Evolutionary conservation across 2,329 filamentous ascomycete genomes (phyloP).

Genomic region (Colletotrichum sp.): DNA sequence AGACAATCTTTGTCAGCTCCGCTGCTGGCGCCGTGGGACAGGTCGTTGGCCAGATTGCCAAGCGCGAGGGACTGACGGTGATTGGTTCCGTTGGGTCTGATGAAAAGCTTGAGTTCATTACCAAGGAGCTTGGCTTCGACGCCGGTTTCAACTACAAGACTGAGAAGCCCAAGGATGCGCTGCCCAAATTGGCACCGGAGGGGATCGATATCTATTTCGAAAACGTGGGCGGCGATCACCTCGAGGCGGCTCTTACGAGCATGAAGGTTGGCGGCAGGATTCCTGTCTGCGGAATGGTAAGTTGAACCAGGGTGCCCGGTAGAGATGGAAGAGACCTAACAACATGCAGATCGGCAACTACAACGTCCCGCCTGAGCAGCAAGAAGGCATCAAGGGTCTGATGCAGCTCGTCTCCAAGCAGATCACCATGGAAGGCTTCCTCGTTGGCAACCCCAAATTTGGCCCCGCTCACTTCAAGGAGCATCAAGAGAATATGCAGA

Average conservation of each 20-base stretch:
- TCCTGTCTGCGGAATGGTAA: constrained; percentile 69
- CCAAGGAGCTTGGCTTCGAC: constrained; percentile 56
- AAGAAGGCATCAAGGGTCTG: constrained; percentile 71
- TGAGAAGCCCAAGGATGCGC: constrained; percentile 71
- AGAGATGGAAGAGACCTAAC: background rate
- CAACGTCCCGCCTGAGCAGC: constrained; percentile 61
- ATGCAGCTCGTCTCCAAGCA: constrained; percentile 69
- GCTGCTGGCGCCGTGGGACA: constrained; percentile 85
- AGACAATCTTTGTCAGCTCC: constrained; percentile 82
- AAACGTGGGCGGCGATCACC: constrained; percentile 58
- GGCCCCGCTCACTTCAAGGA: constrained; percentile 70
- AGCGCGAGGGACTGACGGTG: constrained; percentile 78
- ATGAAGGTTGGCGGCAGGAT: constrained; percentile 71
- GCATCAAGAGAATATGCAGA: constrained; percentile 76
- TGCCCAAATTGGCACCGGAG: constrained; percentile 74
- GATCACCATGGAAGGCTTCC: constrained; percentile 76
- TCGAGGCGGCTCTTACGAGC: constrained; percentile 48
- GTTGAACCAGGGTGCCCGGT: background rate
- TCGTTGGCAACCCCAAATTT: constrained; percentile 73
- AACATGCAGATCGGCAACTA: constrained; percentile 68
- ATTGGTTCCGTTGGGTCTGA: constrained; percentile 84
- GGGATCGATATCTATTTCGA: constrained; percentile 76
- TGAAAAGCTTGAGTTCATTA: constrained; percentile 75
- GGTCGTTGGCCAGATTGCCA: constrained; percentile 84
- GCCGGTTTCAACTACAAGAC: constrained; percentile 88